These are phyloP conservation scores for Croton setiger DNA, from an alignment of 441 rosid species.

Conservation along the genomic window DNA sequence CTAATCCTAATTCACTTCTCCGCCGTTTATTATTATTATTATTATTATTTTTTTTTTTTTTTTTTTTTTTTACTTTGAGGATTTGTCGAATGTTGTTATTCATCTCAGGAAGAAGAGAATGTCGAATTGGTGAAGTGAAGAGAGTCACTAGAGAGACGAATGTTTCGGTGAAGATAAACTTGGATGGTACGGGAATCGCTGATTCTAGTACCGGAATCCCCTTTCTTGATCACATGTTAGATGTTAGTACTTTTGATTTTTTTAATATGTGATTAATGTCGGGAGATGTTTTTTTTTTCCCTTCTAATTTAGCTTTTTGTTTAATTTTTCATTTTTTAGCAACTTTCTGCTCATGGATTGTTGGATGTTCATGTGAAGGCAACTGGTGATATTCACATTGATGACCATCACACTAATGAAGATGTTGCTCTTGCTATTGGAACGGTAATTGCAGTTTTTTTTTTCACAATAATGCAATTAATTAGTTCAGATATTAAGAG, in stretches of 20 bases:
- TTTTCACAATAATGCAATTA: too few relatives aligned
- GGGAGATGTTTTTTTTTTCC: background rate
- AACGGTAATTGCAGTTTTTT: conserved; percentile 37
- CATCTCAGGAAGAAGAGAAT: conserved; percentile 18
- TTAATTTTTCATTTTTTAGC: too few relatives aligned
- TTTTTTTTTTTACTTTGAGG: too few relatives aligned
- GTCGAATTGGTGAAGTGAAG: conserved; percentile 73
- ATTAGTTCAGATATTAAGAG: background rate
- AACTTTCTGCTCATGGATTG: conserved; percentile 93
- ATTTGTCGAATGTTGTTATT: background rate
- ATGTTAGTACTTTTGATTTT: conserved; percentile 36
- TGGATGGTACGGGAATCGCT: conserved; percentile 80
- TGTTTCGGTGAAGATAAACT: conserved; percentile 65
- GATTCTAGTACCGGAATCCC: conserved; percentile 72
- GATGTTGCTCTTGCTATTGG: conserved; percentile 96
- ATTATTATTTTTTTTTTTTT: too few relatives aligned
- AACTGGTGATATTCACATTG: conserved; percentile 86
- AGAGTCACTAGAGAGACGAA: conserved; percentile 89
- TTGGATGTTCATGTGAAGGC: conserved; percentile 84
- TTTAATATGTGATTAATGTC: background rate
- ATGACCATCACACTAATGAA: conserved; percentile 92
- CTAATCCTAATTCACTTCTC: background rate
- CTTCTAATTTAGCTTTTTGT: background rate
- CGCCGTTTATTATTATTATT: background rate
- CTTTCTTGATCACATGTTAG: conserved; percentile 91